Evolutionary conservation across 108 stramenopile genomes (phyloP).

Genomic region (Nitzschia sp.): DNA sequence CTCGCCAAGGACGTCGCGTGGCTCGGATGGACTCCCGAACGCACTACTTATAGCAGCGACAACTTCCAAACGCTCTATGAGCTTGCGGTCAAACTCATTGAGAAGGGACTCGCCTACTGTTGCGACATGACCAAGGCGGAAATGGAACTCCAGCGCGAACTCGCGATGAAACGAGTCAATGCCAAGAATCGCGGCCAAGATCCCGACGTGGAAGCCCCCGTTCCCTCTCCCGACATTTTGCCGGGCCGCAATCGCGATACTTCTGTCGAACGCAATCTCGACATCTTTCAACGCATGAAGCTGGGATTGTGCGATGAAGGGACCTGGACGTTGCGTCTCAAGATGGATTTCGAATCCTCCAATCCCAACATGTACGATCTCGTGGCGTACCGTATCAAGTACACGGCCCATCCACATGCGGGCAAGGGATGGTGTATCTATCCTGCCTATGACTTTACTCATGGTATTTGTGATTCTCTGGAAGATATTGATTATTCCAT

Average conservation of each 20-base stretch:
- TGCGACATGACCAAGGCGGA: conserved; percentile 97
- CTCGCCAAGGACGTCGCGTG: conserved; percentile 77
- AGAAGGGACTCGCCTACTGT: conserved; percentile 94
- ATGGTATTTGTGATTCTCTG: conserved; percentile 95
- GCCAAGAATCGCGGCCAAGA: conserved; percentile 62
- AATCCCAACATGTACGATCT: conserved; percentile 98
- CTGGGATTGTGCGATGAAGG: conserved; percentile 91
- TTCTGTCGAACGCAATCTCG: conserved; percentile 84
- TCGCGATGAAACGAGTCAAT: conserved; percentile 79
- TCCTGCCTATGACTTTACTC: conserved; percentile 98
- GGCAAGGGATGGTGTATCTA: conserved; percentile 99
- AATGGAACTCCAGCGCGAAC: conserved; percentile 90
- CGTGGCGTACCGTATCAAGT: conserved; percentile 96
- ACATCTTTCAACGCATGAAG: conserved; percentile 93
- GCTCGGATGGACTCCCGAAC: conserved; percentile 94
- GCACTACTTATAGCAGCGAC: conserved; percentile 94
- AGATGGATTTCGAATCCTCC: conserved; percentile 95
- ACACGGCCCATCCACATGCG: conserved; percentile 93
- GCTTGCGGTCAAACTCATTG: conserved; percentile 88
- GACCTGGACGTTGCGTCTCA: conserved; percentile 91
- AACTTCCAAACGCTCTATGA: conserved; percentile 91
- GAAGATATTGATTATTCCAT: conserved; percentile 99
- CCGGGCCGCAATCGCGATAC: conserved; percentile 92
- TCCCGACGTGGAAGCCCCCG: conserved; percentile 73
- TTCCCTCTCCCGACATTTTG: conserved; percentile 65